Base-by-base conservation (phyloP, 2,329 filamentous ascomycete genomes). In the Neocatenulostroma microsporum region DNA sequence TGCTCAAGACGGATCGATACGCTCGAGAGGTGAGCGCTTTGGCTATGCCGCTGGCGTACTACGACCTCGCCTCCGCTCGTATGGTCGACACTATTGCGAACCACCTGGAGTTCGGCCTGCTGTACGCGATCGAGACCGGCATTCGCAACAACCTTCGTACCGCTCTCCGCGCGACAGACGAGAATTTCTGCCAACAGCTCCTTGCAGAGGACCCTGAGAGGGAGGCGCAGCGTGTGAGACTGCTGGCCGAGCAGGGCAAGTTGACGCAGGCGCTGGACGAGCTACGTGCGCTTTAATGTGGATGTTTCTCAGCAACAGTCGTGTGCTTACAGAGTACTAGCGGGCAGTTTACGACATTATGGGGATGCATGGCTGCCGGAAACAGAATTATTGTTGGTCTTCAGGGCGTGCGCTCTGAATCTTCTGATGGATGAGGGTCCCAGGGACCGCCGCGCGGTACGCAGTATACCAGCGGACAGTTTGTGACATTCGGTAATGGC, bases 31-130 rank as follows among this genome's bases (percentile, higher is more conserved):
- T 87, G 1, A 64, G 70, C 7, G 73, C 82, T 0, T 72, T 82
- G 0, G 69, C 77, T 0, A 76, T 76, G 3, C 69, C 84, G 29
- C 66, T 79, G 0, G 80, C 73, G 0, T 87, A 86, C 55, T 87
- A 87, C 51, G 68, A 74, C 30, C 72, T 80, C 4, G 80, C 82
- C 0, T 72, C 76, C 0, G 62, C 69, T 21, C 72, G 81, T 2
- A 82, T 85, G 48, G 67, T 76, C 1, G 81, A 87, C 19, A 53
- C 54, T 0, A 50, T 72, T 4, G 60, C 39, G 3, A 40, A 35
- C 17, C 40, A 45, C 10, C 20, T 57, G 9, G 48, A 56, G 21
- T 39, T 19, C 14, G 45, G 46, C 4, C 29, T 59, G 17, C 31
- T 52, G 18, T 9, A 38, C 1, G 39, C 39, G 12, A 39, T 50